A percentile compares a stretch with the other conserved stretches of the same genome.
Conservation (phyloP, 164 flowering plant species). For the Santalum album region DNA sequence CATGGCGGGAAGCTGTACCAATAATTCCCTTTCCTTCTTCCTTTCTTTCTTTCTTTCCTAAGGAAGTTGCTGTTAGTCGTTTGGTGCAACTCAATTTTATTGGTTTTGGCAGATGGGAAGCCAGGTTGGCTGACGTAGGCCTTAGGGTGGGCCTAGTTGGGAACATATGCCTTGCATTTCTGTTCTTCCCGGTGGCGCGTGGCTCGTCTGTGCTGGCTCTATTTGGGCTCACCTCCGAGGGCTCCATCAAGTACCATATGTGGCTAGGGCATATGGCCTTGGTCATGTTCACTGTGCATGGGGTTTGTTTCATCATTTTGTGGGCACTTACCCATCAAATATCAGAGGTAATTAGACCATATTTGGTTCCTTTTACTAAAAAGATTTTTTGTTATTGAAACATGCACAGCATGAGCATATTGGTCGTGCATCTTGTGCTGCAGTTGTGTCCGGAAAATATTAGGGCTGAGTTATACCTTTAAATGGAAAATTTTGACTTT, state of each 20-base stretch:
- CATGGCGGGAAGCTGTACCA: too few species aligned
- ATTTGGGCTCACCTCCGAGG: constrained; percentile 60
- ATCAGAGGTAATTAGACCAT: constrained; percentile 25
- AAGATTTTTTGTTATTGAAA: too few species aligned
- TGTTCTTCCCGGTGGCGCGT: constrained; percentile 73
- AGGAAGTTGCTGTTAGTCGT: background rate
- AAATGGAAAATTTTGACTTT: too few species aligned
- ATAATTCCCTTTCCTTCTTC: too few species aligned
- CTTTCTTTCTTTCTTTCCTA: too few species aligned
- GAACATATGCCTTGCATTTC: constrained; percentile 49
- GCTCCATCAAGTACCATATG: constrained; percentile 69
- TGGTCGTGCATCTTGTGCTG: too few species aligned
- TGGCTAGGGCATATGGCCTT: constrained; percentile 74
- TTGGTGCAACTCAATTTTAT: too few species aligned
- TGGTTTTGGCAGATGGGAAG: constrained; percentile 46
- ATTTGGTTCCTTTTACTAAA: too few species aligned
- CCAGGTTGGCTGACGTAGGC: constrained; percentile 27
- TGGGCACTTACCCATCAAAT: constrained; percentile 36
- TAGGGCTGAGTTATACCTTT: too few species aligned
- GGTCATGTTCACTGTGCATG: constrained; percentile 60
- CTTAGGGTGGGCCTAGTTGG: constrained; percentile 54
- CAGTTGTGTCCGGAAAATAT: too few species aligned
- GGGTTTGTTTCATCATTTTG: constrained; percentile 36
- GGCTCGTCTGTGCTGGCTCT: constrained; percentile 64
- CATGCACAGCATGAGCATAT: too few species aligned